Base-by-base conservation (phyloP, 345 rosid genomes). In the Eucalyptus fibrosa region DNA sequence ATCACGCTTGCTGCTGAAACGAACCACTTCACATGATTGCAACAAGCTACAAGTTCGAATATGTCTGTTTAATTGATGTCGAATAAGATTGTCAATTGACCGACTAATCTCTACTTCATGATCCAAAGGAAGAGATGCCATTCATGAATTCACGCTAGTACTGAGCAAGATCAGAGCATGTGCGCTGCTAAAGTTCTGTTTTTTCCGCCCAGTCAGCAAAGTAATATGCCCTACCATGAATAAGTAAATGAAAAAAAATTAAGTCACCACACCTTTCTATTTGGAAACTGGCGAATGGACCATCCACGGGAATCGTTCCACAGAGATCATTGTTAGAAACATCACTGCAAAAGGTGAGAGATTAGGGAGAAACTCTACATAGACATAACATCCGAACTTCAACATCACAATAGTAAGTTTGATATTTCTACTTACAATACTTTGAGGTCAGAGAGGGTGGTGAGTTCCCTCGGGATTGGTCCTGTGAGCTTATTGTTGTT, bases 231-330 rank as follows among this genome's bases (percentile, higher is more conserved):
- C 62, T 44, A 87, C 26, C 40, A 12, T 40, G 81, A 2, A 65
- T 4, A 53, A 50, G 50, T 60, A 49, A 47, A 10, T 30, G 42
- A 69, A 86, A 34, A 50, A 45, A 28, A 86, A 69, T 18, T 56
- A 86, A 42, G 87, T 34, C n/a, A 72, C 40, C 51, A 19, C 92
- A 96, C 96, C 97, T 95, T 87, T 92, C 93, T 93, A 95, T 89
- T 5, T 95, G 92, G 90, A 95, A 96, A 88, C 90, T 95, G 40
- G 89, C 18, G 40, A 96, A 96, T 50, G 97, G 96, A 47, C 97
- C 97, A 90, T 95, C 96, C 19, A 94, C 96, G 5, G 97, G 97
- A 88, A 95, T 93, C 49, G 97, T 96, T 90, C 96, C 97, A 47
- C 96, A 96, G 13, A 96, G 94, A 90, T 92, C 92, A 86, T 96